Base-by-base conservation (phyloP, 2,329 filamentous ascomycete species). In the Nigrospora osmanthi region DNA sequence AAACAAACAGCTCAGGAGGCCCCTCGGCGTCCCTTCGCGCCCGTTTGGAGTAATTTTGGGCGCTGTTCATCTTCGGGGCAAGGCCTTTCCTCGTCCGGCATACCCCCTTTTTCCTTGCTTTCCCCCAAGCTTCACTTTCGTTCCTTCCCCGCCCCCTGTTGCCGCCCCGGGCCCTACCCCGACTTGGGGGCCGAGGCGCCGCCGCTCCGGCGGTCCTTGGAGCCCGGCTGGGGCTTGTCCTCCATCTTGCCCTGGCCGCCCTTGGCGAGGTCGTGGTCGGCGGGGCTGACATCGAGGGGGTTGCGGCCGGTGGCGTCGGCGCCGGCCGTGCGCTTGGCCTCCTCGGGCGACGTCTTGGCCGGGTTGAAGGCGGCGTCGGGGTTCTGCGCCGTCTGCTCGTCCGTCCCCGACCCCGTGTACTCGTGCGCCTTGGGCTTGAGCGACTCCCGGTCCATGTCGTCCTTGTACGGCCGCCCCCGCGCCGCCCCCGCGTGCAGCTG, bases 281-380 rank as follows among this genome's bases (percentile, higher is more conserved):
- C 69, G 11, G 70, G 67, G 54, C 67, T 72, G 12, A 58, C 56
- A 6, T 72, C 57, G 14, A 78, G 57, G 33, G 67, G 52, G 52
- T 60, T 61, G 39, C 58, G 53, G 50, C 54, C 52, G 47, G 53
- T 41, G 59, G 23, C 42, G 12, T 28, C 13, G 19, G 16, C 17
- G 19, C 59, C 64, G 10, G 70, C 70, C 30, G 63, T 53, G 6
- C 64, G 51, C 53, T 68, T 75, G 64, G 80, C 77, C 17, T 64
- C 57, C 58, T 89, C 82, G 0, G 88, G 88, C 16, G 72, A 67
- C 23, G 85, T 90, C 60, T 78, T 78, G 45, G 71, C 64, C 0
- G 81, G 79, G 58, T 88, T 75, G 63, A 87, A 94, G 1, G 89
- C 83, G 0, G 81, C 75, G 36, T 81, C 71, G 4, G 69, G 60